A percentile compares a stretch with the other conserved stretches of the same genome.
phyloP scores from a whole-genome alignment of 495 filamentous ascomycete genomes.

The Halenospora varia region DNA sequence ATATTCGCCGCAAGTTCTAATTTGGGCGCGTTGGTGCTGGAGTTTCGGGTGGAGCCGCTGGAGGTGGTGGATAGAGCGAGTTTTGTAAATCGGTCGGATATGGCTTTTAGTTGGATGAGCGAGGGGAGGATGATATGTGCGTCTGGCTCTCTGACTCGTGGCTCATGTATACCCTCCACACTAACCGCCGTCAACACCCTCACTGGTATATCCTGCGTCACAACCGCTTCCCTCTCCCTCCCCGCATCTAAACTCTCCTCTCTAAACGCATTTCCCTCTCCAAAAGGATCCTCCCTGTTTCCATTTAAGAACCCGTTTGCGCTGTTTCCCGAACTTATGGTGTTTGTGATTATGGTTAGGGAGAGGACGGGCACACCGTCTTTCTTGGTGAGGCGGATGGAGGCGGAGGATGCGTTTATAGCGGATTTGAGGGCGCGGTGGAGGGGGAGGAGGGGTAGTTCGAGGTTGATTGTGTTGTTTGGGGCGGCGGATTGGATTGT shows the following conservation, averaged over 20 bases:
- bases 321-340: constrained; percentile 28
- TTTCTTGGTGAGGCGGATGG: constrained; percentile 88
- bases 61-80: constrained; percentile 45
- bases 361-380: constrained; percentile 78
- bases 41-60: constrained; percentile 19
- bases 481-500: constrained; percentile 74
- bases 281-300: constrained; percentile 34
- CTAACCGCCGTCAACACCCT: constrained; percentile 74
- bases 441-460: constrained; percentile 77
- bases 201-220: constrained; percentile 97
- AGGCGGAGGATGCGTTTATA: constrained; percentile 66
- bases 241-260: constrained; percentile 46
- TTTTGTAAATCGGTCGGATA: constrained; percentile 91
- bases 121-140: constrained; percentile 88
- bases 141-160: constrained; percentile 84
- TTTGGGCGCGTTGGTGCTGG: constrained; percentile 47
- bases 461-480: constrained; percentile 88
- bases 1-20: constrained; percentile 84
- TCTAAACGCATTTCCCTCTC: constrained; percentile 35
- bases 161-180: constrained; percentile 85
- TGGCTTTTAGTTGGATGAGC: constrained; percentile 77
- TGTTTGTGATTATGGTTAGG: constrained; percentile 74
- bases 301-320: constrained; percentile 24
- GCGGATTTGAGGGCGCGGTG: constrained; percentile 85
- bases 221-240: constrained; percentile 72